These are phyloP conservation scores for Medicago ruthenica DNA, from an alignment of 306 rosid genomes.

Conservation along the genomic window DNA sequence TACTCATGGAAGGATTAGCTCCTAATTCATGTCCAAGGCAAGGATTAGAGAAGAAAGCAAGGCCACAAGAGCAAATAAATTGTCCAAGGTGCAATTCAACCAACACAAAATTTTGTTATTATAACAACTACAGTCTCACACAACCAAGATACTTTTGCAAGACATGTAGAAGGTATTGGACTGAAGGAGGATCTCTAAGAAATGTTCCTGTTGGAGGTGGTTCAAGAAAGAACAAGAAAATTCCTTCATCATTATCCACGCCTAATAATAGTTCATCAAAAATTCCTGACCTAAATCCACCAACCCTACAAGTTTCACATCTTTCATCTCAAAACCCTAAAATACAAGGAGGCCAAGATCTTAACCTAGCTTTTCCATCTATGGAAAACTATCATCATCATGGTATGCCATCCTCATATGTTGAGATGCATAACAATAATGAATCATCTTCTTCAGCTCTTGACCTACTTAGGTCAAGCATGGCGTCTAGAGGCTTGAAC, in stretches of 20 bases:
- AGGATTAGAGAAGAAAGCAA: constrained; percentile 61
- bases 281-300: constrained; percentile 71
- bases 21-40: constrained; percentile 58
- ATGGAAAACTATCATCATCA: constrained; percentile 43
- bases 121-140: constrained; percentile 95
- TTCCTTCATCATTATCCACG: constrained; percentile 38
- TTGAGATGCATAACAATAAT: constrained; percentile 45
- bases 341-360: constrained; percentile 76
- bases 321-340: constrained; percentile 60
- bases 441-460: constrained; percentile 56
- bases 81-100: constrained; percentile 97
- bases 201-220: constrained; percentile 99
- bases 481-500: constrained; percentile 67
- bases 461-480: constrained; percentile 66
- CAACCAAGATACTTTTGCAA: constrained; percentile 98
- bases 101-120: constrained; percentile 93
- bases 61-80: constrained; percentile 84
- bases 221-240: constrained; percentile 82
- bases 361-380: constrained; percentile 66
- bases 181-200: constrained; percentile 96
- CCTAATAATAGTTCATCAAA: constrained; percentile 41
- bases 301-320: constrained; percentile 40
- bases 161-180: constrained; percentile 97
- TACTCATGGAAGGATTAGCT: constrained; percentile 56
- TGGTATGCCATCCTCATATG: constrained; percentile 40